A percentile compares a stretch with the other conserved stretches of the same genome.
phyloP scores from a whole-genome alignment of 306 rosid species.

The Gillenia trifoliata region DNA sequence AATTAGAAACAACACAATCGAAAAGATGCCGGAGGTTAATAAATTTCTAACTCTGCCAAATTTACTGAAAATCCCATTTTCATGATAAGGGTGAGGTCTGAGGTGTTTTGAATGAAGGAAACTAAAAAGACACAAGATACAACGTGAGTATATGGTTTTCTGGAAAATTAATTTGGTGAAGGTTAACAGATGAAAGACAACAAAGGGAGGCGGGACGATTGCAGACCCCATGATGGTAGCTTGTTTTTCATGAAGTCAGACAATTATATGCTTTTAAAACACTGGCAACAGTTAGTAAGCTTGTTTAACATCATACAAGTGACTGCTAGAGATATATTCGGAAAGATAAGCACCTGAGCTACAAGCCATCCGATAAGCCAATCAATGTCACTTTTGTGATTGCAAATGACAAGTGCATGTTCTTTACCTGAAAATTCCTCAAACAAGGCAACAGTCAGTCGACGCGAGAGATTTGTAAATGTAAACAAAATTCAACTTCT shows the following conservation, averaged over 20 bases:
- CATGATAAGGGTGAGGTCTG: background rate
- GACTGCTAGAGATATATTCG: background rate
- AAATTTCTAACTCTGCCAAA: background rate
- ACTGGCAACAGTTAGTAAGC: background rate
- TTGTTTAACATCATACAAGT: background rate
- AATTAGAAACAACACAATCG: background rate
- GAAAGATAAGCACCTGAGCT: slow-evolving; percentile 65
- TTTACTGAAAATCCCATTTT: background rate
- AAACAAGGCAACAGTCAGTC: background rate
- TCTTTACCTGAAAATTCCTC: slow-evolving; percentile 61
- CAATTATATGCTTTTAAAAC: background rate
- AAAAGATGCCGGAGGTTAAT: background rate
- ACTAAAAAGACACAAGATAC: background rate
- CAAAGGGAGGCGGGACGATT: background rate
- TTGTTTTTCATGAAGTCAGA: background rate
- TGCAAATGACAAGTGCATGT: slow-evolving; percentile 76
- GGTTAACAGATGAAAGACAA: background rate
- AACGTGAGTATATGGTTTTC: background rate
- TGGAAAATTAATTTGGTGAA: background rate
- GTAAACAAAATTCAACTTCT: background rate
- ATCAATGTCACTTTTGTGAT: slow-evolving; percentile 90
- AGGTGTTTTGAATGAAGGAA: background rate
- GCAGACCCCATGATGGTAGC: background rate
- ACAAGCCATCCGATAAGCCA: slow-evolving; percentile 94
- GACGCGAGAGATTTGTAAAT: background rate